Evolutionary conservation across 805 yeast genomes (phyloP), one percentile per base, ranked within the genome.

Genomic region (Wickerhamiella allomyrinae): DNA sequence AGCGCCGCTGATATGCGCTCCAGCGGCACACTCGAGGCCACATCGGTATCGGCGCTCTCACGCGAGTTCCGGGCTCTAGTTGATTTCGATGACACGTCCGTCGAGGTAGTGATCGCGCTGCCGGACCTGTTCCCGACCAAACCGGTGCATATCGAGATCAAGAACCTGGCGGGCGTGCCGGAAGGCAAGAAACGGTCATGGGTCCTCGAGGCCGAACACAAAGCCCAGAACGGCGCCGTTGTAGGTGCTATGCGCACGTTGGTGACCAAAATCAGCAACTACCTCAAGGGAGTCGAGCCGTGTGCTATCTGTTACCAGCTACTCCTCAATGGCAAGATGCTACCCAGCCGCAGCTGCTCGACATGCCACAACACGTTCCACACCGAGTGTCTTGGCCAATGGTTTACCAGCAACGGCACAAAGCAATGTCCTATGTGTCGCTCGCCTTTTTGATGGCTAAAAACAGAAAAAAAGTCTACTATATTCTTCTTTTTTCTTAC

Each of bases 301-400:
- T 91, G 99, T 70, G 94, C 97, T 2, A 86, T 91, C 51, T 91
- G 99, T 59, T 91, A 91, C 59, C 81, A 94, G 13, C 79, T 89
- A 43, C 64, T 91, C 49, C 94, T 87, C 56, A 86, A 81, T 47
- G 95, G 86, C 55, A 83, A 82, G 53, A 79, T 94, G 7, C 69
- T 91, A 44, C 98, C 99, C 6, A 76, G 85, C 39, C 87, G 85
- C 61, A 71, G 71, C 2, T 91, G 99, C 62, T 68, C 79, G 13
- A 86, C 95, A 0, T 91, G 99, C 69, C 76, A 76, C 55, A 89
- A 91, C 67, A 84, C 81, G 58, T 91, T 87, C 68, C 99, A 91
- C 60, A 78, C 95, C 7, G 95, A 91, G 3, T 91, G 99, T 68
- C 66, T 91, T 34, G 87, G 85, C 68, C 83, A 87, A 58, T 91